Evolutionary conservation across 257 asterid genomes (phyloP).

Genomic region (Solanum pinnatisectum): DNA sequence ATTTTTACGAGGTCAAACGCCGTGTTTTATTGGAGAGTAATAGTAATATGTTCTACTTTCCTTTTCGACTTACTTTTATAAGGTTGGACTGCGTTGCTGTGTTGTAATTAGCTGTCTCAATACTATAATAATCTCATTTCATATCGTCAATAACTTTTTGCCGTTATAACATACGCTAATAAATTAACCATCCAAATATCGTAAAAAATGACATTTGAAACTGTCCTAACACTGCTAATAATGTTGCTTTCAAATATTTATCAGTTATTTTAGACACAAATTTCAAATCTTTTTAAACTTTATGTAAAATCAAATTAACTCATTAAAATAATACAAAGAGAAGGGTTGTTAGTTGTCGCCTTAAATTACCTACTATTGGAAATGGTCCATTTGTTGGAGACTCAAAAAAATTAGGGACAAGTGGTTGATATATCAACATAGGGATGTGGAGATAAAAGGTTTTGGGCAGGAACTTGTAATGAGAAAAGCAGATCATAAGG

Average conservation of each 20-base stretch:
- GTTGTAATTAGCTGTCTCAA: neutral
- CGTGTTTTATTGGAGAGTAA: neutral
- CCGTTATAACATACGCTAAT: neutral
- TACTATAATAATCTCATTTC: neutral
- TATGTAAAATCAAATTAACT: too few species aligned
- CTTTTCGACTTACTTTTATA: neutral
- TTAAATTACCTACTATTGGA: neutral
- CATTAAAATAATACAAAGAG: too few species aligned
- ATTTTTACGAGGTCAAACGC: conserved; percentile 12
- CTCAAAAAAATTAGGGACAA: neutral
- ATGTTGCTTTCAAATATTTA: too few species aligned
- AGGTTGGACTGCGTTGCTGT: neutral
- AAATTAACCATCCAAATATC: neutral
- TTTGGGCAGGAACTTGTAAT: neutral
- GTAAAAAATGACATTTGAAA: neutral
- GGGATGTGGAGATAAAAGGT: neutral
- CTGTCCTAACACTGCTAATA: neutral
- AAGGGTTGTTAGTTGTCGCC: neutral
- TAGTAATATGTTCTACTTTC: neutral
- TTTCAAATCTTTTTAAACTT: too few species aligned
- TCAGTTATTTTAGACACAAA: too few species aligned
- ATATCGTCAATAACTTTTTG: neutral
- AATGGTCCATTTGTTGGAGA: neutral
- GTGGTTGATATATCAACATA: neutral
- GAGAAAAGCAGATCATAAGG: neutral